Base-by-base conservation (phyloP, 2,329 filamentous ascomycete species). In the Hypomyces rosellus region DNA sequence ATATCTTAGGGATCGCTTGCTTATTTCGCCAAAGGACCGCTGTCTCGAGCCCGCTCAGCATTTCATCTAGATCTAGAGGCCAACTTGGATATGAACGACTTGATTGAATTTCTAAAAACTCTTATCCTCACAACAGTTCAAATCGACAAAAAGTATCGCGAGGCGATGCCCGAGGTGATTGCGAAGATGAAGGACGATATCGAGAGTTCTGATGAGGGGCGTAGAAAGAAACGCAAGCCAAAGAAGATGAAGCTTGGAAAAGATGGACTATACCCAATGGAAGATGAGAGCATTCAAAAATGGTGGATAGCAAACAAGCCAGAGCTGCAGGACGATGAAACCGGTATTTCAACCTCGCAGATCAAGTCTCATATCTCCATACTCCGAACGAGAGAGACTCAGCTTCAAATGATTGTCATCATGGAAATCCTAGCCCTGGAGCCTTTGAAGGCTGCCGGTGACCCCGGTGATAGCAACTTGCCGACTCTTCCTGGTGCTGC, bases 21-120 rank as follows among this genome's bases (percentile, higher is more conserved):
- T 51, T 93, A 91, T 66, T 91, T 92, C 66, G 85, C 85, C 16
- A 93, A 93, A 70, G 88, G 88, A 1, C 86, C 88, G 1, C 71
- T 93, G 16, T 88, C 88, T 41, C 78, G 87, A 58, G 84, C 86
- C 42, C 80, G 88, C 52, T 85, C 84, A 43, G 79, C 83, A 13
- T 89, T 89, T 55, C 80, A 84, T 51, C 69, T 82, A 13, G 78
- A 82, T 54, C 78, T 78, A 46, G 80, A 85, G 62, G 71, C 77
- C 6, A 78, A 75, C 18, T 68, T 84, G 16, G 74, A 82, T 38
- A 81, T 85, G 66, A 69, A 71, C 20, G 80, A 89, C 45, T 70
- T 91, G 15, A 74, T 86, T 8, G 72, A 76, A 0, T 90, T 89
- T 58, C 64, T 92, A n/a, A 82, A 84, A 58, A 76, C 76, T 45